phyloP scores from a whole-genome alignment of 192 early-diverging fungal species.

The Gryganskiella cystojenkinii region DNA sequence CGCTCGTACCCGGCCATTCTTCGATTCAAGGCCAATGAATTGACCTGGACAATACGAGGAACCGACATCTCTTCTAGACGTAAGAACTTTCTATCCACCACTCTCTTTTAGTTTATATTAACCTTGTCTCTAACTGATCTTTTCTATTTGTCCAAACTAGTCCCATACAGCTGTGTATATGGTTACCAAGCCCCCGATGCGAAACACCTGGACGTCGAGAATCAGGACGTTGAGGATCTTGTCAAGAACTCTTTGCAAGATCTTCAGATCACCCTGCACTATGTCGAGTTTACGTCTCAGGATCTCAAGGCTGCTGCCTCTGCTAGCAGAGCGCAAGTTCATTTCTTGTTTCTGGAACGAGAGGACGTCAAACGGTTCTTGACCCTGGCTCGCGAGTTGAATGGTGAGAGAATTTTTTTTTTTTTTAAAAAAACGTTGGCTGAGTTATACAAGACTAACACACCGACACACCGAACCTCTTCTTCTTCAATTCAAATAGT shows the following conservation, averaged over 20 bases:
- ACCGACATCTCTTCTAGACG: neutral
- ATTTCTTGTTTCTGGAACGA: conserved; percentile 14
- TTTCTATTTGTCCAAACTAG: conserved; percentile 3
- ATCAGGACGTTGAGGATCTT: conserved; percentile 11
- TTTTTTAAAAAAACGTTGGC: neutral
- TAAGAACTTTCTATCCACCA: neutral
- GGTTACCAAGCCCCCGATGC: conserved; percentile 22
- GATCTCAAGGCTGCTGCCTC: conserved; percentile 14
- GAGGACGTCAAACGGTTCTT: conserved; percentile 19
- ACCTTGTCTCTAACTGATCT: neutral
- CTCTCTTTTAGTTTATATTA: neutral
- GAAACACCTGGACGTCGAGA: neutral
- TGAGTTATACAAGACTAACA: neutral
- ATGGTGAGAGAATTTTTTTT: conserved; percentile 11
- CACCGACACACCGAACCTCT: no score
- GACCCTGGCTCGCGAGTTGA: conserved; percentile 6
- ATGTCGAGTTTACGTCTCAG: conserved; percentile 10
- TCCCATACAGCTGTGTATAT: conserved; percentile 42
- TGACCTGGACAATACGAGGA: conserved; percentile 9
- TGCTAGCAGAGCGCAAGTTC: conserved; percentile 1
- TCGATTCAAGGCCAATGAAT: neutral
- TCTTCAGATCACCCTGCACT: conserved; percentile 6
- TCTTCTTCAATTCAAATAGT: conserved; percentile 1
- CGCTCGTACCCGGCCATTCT: conserved; percentile 4
- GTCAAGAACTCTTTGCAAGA: conserved; percentile 1